Base-by-base conservation (phyloP, 2,329 filamentous ascomycete species). In the Colletotrichum sp. region DNA sequence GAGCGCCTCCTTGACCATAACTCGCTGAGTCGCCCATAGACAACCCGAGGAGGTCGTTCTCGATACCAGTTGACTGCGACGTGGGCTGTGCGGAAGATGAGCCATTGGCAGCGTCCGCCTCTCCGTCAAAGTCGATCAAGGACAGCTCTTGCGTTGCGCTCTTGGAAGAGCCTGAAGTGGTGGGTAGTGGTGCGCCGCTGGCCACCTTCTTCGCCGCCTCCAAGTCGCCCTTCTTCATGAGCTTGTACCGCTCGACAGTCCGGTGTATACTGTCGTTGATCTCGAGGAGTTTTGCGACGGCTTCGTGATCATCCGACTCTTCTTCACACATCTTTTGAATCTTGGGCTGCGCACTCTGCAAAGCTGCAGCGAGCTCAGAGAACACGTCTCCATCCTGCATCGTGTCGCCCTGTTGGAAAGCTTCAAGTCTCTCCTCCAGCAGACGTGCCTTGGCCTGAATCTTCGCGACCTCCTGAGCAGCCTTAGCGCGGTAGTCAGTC, bases 261-360 rank as follows among this genome's bases (percentile, higher is more conserved):
- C 96, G 93, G 83, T 99, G 95, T 91, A 99, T 99, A 86, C 96
- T 98, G 85, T 99, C 97, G 83, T 99, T 99, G 82, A 99, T 99
- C 83, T 99, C 96, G 72, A 99, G 90, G 13, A 99, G 89, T 85
- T 98, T 98, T 59, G 96, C 95, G 7, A 99, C 97, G 7, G 97
- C 97, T 86, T 98, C 97, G 77, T 96, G 93, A 82, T 99, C 97
- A 77, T 99, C 96, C 13, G 96, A 98, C 82, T 99, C 97, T 85
- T 99, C 97, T 85, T 99, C 96, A 82, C 96, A 99, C 96, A 99
- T 99, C 86, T 95, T 98, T 83, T 99, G 96, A 78, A 99, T 99
- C 87, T 99, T 99, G 10, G 97, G 97, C 81, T 99, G 97, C 4
- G 97, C 97, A 82, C 94, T 98, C 83, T 95, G 95, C 61, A 99